Evolutionary conservation across 2,329 filamentous ascomycete genomes (phyloP).

Genomic region (Diplocarpon mali): DNA sequence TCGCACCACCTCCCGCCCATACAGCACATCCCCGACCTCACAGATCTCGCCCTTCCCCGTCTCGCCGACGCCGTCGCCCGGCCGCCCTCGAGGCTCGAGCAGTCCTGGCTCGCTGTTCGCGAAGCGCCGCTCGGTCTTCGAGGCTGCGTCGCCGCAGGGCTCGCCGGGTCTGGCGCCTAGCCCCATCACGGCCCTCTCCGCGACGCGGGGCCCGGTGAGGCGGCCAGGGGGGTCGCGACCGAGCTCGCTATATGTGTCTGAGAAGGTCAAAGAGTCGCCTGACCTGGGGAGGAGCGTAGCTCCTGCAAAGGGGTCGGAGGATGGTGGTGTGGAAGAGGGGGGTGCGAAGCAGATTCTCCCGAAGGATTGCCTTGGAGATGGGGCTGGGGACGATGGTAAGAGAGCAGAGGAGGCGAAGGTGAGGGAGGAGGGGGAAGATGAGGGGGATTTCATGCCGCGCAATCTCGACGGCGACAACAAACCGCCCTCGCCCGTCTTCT

Average conservation of each 20-base stretch:
- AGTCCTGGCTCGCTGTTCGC: constrained; percentile 18
- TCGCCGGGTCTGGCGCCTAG: constrained; percentile 1
- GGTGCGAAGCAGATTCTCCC: too few relatives aligned
- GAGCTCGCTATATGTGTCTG: constrained; percentile 6
- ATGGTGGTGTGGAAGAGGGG: too few relatives aligned
- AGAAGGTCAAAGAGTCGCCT: not conserved
- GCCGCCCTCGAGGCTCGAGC: constrained; percentile 1
- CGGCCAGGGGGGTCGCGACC: constrained; percentile 3
- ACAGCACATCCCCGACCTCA: not conserved
- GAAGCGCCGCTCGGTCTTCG: constrained; percentile 22
- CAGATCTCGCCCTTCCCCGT: not conserved
- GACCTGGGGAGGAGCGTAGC: too few relatives aligned
- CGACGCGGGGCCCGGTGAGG: not conserved
- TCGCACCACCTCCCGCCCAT: not conserved
- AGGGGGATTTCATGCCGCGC: constrained; percentile 7
- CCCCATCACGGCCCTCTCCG: not conserved
- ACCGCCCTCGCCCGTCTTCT: constrained; percentile 15
- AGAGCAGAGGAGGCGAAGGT: not conserved
- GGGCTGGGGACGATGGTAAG: too few relatives aligned
- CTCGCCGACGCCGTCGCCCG: not conserved
- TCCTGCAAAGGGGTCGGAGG: too few relatives aligned
- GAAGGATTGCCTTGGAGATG: too few relatives aligned
- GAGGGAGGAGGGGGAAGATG: constrained; percentile 1
- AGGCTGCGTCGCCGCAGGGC: constrained; percentile 11
- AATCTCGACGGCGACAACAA: constrained; percentile 11